These are phyloP conservation scores for Coemansia linderi DNA, from an alignment of 371 early-diverging fungal genomes.

Conservation along the genomic window DNA sequence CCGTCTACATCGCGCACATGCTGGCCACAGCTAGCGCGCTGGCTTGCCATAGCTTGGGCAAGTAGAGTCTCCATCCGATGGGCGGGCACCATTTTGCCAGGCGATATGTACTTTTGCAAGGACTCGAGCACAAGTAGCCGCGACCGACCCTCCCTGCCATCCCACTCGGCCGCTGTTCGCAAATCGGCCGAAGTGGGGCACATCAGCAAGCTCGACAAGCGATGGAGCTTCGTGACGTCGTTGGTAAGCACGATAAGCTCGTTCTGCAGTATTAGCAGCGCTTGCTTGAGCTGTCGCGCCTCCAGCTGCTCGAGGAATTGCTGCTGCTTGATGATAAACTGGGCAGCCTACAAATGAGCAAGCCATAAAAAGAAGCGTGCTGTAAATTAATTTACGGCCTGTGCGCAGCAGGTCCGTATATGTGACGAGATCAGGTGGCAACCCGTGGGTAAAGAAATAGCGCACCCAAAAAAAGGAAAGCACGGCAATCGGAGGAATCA, in stretches of 20 bases:
- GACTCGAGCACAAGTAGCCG: slow-evolving; percentile 65
- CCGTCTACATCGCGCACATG: slow-evolving; percentile 64
- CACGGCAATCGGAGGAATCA: background rate
- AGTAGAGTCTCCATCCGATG: slow-evolving; percentile 76
- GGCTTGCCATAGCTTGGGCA: slow-evolving; percentile 77
- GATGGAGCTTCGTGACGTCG: slow-evolving; percentile 35
- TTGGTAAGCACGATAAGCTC: slow-evolving; percentile 55
- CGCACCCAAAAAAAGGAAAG: background rate
- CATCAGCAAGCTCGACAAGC: slow-evolving; percentile 47
- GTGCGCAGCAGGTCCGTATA: slow-evolving; percentile 1
- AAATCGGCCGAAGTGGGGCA: slow-evolving; percentile 41
- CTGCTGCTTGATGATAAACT: slow-evolving; percentile 40
- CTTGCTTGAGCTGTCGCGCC: slow-evolving; percentile 50
- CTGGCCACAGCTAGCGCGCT: slow-evolving; percentile 78
- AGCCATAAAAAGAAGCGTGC: background rate
- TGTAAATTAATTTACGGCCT: slow-evolving; percentile 1
- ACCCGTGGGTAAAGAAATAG: background rate
- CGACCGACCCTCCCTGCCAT: slow-evolving; percentile 74
- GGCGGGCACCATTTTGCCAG: slow-evolving; percentile 85
- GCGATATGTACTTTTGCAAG: slow-evolving; percentile 76
- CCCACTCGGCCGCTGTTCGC: slow-evolving; percentile 67
- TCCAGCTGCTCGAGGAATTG: slow-evolving; percentile 55
- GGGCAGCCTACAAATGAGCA: slow-evolving; percentile 14
- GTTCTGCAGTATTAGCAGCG: slow-evolving; percentile 59
- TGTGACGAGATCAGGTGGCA: background rate